Conservation (phyloP, 2,329 filamentous ascomycete species). For the Ceratocystis huliohia region DNA sequence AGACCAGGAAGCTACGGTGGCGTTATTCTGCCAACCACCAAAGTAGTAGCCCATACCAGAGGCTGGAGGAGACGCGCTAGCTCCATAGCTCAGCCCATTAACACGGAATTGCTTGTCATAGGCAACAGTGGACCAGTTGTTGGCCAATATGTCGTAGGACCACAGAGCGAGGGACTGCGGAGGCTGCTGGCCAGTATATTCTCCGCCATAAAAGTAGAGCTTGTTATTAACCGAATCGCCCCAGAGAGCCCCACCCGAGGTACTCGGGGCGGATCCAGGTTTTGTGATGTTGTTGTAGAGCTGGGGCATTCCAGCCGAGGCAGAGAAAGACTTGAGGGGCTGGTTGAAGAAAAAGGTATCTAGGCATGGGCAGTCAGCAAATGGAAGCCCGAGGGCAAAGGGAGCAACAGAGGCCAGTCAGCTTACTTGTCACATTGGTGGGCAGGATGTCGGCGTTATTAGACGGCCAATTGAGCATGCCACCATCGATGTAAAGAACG, state of each 20-base stretch:
- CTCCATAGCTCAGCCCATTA: slow-evolving; percentile 42
- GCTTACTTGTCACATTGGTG: slow-evolving; percentile 45
- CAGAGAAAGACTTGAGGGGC: slow-evolving; percentile 36
- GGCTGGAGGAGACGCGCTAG: slow-evolving; percentile 41
- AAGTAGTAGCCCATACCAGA: slow-evolving; percentile 48
- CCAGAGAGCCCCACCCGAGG: slow-evolving; percentile 41
- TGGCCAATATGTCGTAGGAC: slow-evolving; percentile 43
- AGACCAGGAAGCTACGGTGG: slow-evolving; percentile 39
- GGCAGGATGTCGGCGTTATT: slow-evolving; percentile 31
- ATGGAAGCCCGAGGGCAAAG: not conserved
- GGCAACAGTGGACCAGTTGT: slow-evolving; percentile 42
- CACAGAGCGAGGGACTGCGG: slow-evolving; percentile 37
- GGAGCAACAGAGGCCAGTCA: not conserved
- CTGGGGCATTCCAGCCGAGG: slow-evolving; percentile 37
- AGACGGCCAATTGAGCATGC: slow-evolving; percentile 43
- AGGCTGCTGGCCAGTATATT: slow-evolving; percentile 38
- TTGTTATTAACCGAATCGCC: slow-evolving; percentile 49
- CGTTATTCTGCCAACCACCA: slow-evolving; percentile 48
- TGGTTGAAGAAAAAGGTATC: slow-evolving; percentile 38
- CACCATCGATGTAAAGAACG: slow-evolving; percentile 50
- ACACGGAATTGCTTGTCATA: slow-evolving; percentile 29
- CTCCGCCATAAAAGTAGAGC: slow-evolving; percentile 51
- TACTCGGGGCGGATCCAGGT: slow-evolving; percentile 41
- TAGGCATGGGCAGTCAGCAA: slow-evolving; percentile 5
- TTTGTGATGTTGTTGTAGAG: slow-evolving; percentile 47